A percentile compares a stretch with the other conserved stretches of the same genome.
phyloP scores from a whole-genome alignment of 2,329 filamentous ascomycete genomes.

The Bipolaris oryzae region DNA sequence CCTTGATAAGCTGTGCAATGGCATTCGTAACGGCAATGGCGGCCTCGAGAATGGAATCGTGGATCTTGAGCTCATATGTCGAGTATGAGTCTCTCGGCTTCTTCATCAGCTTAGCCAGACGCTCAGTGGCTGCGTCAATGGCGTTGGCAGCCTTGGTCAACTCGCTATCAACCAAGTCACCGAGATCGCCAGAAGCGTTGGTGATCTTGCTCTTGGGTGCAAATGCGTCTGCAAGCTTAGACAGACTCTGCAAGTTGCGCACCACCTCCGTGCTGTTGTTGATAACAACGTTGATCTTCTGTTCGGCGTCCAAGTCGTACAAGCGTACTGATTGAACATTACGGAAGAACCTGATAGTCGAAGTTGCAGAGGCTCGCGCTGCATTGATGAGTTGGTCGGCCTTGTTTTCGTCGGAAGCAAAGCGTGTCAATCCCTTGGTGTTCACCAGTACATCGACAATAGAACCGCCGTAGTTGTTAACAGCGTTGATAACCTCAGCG shows the following conservation, averaged over 20 bases:
- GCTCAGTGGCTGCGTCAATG: conserved; percentile 88
- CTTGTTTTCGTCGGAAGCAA: conserved; percentile 96
- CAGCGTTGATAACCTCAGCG: conserved; percentile 88
- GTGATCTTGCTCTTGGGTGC: conserved; percentile 86
- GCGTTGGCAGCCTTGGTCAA: conserved; percentile 92
- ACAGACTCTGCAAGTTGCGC: conserved; percentile 89
- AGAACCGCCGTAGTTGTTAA: conserved; percentile 87
- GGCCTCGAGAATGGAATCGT: conserved; percentile 92
- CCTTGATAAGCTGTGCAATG: conserved; percentile 92
- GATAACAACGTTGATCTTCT: conserved; percentile 97
- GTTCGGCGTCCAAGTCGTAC: conserved; percentile 84
- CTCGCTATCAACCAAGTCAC: conserved; percentile 90
- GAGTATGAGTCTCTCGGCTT: conserved; percentile 96
- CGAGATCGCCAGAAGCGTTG: conserved; percentile 80
- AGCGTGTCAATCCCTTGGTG: conserved; percentile 90
- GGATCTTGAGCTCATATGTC: conserved; percentile 94
- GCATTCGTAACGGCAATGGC: conserved; percentile 92
- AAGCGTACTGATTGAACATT: conserved; percentile 91
- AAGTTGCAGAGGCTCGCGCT: conserved; percentile 81
- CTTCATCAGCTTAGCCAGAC: conserved; percentile 89
- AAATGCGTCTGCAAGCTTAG: conserved; percentile 90
- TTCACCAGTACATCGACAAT: conserved; percentile 94
- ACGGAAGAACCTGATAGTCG: conserved; percentile 94
- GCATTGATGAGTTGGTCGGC: conserved; percentile 82
- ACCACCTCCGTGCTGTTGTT: conserved; percentile 97